A percentile compares a stretch with the other conserved stretches of the same genome.
These are phyloP conservation scores for Tagetes patula DNA, from an alignment of 129 eudicot species.

Conservation along the genomic window DNA sequence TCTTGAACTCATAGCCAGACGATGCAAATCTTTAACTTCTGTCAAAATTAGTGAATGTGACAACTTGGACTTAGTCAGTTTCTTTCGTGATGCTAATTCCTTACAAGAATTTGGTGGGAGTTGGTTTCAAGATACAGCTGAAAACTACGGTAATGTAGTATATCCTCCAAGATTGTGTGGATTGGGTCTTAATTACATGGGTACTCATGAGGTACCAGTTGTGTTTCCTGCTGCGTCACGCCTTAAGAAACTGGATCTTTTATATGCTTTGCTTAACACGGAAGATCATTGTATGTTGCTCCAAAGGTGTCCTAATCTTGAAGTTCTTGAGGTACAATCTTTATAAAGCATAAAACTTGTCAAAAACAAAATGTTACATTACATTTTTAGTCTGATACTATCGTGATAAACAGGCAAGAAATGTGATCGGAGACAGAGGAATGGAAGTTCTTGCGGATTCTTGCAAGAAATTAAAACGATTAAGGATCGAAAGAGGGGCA, in stretches of 20 bases:
- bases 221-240: conserved; percentile 61
- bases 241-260: conserved; percentile 70
- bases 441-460: conserved; percentile 56
- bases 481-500: conserved; percentile 79
- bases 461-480: conserved; percentile 64
- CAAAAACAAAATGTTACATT: neutral
- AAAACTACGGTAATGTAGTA: conserved; percentile 39
- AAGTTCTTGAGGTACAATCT: conserved; percentile 71
- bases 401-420: conserved; percentile 58
- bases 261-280: conserved; percentile 60
- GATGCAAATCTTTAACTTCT: conserved; percentile 52
- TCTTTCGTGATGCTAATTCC: conserved; percentile 53
- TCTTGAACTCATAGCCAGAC: conserved; percentile 71
- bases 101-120: conserved; percentile 83
- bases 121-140: conserved; percentile 51
- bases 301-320: conserved; percentile 69
- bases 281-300: conserved; percentile 64
- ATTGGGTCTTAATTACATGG: conserved; percentile 62
- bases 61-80: conserved; percentile 44
- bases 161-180: conserved; percentile 57
- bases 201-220: conserved; percentile 55
- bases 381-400: neutral
- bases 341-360: neutral
- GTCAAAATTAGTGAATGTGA: conserved; percentile 75
- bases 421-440: conserved; percentile 79